Percentiles rank a stretch among this genome's conserved stretches.
Conservation (phyloP, 2,329 filamentous ascomycete species). For the Dendryphion nanum region DNA sequence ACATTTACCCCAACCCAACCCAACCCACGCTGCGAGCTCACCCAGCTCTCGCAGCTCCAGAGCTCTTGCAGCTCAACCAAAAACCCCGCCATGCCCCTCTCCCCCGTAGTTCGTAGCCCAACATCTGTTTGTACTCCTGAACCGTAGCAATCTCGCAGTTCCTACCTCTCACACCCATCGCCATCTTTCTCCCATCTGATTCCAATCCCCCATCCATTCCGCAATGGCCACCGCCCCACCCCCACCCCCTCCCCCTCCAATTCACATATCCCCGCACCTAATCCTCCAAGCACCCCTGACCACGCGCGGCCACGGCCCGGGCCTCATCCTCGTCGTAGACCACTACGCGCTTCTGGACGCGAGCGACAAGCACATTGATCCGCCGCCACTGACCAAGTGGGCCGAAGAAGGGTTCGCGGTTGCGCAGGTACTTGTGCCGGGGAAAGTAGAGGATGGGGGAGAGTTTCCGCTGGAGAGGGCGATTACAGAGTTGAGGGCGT, state of each 20-base stretch:
- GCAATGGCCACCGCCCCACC: neutral
- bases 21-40: no score
- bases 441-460: slow-evolving; percentile 30
- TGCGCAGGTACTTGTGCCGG: slow-evolving; percentile 49
- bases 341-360: slow-evolving; percentile 25
- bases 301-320: slow-evolving; percentile 49
- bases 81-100: no score
- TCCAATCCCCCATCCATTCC: no score
- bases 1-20: no score
- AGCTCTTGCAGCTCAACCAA: no score
- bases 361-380: slow-evolving; percentile 46
- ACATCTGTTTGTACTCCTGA: no score
- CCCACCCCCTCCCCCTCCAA: slow-evolving; percentile 1
- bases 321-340: slow-evolving; percentile 47
- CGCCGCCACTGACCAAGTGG: slow-evolving; percentile 64
- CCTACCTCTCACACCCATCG: no score
- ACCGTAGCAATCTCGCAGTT: no score
- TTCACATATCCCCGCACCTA: slow-evolving; percentile 24
- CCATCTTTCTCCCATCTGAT: no score
- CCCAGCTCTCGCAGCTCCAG: no score
- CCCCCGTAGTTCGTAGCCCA: no score
- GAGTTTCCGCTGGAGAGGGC: slow-evolving; percentile 31
- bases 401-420: slow-evolving; percentile 69
- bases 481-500: slow-evolving; percentile 19
- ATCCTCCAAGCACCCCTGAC: slow-evolving; percentile 49